These are phyloP conservation scores for Russula vinacea DNA, from an alignment of 768 basidiomycete genomes.

Conservation along the genomic window DNA sequence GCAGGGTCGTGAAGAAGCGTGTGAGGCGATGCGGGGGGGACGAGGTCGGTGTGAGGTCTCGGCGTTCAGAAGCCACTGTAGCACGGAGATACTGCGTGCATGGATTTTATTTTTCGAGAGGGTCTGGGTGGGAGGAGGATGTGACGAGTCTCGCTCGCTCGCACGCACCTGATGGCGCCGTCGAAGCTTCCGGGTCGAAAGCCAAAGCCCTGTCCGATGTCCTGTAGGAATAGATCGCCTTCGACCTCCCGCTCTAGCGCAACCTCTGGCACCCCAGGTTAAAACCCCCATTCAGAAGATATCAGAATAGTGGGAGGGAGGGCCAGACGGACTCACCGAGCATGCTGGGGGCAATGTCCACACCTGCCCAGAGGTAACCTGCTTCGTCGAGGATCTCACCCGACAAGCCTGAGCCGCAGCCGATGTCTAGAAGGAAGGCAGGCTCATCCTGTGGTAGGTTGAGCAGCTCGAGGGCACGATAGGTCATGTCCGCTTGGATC, in stretches of 20 bases:
- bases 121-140: background rate
- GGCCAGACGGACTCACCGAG: slow-evolving; percentile 56
- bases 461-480: slow-evolving; percentile 88
- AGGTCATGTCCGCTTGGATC: slow-evolving; percentile 97
- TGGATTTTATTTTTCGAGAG: background rate
- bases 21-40: slow-evolving; percentile 82
- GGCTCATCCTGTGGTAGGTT: slow-evolving; percentile 76
- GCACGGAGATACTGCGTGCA: slow-evolving; percentile 79
- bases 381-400: slow-evolving; percentile 96
- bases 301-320: background rate
- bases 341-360: slow-evolving; percentile 97
- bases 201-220: slow-evolving; percentile 97
- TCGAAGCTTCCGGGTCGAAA: slow-evolving; percentile 97
- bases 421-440: slow-evolving; percentile 89
- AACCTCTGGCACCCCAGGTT: slow-evolving; percentile 58
- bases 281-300: background rate
- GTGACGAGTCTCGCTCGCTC: slow-evolving; percentile 15
- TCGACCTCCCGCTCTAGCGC: slow-evolving; percentile 93
- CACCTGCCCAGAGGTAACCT: slow-evolving; percentile 89
- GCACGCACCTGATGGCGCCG: slow-evolving; percentile 84
- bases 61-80: slow-evolving; percentile 98
- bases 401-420: slow-evolving; percentile 94
- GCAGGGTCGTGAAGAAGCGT: slow-evolving; percentile 90
- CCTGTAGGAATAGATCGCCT: slow-evolving; percentile 94
- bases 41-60: slow-evolving; percentile 85